Evolutionary conservation across 352 stramenopile genomes (phyloP), one percentile per base, ranked within the genome.

Genomic region (Detonula confervacea): DNA sequence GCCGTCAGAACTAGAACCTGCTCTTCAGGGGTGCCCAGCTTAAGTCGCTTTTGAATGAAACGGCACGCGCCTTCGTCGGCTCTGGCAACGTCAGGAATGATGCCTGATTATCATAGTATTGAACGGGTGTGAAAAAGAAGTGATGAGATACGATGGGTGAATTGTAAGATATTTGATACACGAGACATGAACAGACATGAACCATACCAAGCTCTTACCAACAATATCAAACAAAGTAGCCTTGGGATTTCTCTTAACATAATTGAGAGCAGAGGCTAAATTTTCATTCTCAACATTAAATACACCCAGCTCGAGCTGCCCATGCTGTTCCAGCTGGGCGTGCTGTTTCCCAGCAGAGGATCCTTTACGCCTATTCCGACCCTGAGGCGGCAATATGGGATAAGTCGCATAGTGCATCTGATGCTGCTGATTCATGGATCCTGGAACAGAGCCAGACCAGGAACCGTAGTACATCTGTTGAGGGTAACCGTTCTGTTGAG

Each of bases 31-130:
- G 39, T 67, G 37, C 66, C 66, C 1, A 57, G 47, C 18, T 55
- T 29, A 20, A 75, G 52, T 4, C 66, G 54, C n/a, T 65, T 64
- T 62, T 75, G 66, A 30, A 67, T 39, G 39, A 75, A 75, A 47
- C 66, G 54, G 18, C 54, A 65, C 42, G 51, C 37, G 2, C 22
- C 18, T 37, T 66, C 51, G 47, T 75, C 66, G 37, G 30, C 52
- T 37, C 25, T 66, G 55, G 55, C 66, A n/a, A 75, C 20, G 5
- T 67, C 27, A 35, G 54, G 35, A 47, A 75, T 75, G 12, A 64
- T 12, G 56, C 51, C 52, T 63, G 20, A 59, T n/a, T n/a, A n/a
- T n/a, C n/a, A n/a, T n/a, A n/a, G n/a, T n/a, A n/a, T n/a, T n/a
- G n/a, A n/a, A n/a, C n/a, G n/a, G n/a, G n/a, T n/a, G n/a, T n/a